Base-by-base conservation (phyloP, 2,329 filamentous ascomycete species). In the Alternaria hordeiaustralica region DNA sequence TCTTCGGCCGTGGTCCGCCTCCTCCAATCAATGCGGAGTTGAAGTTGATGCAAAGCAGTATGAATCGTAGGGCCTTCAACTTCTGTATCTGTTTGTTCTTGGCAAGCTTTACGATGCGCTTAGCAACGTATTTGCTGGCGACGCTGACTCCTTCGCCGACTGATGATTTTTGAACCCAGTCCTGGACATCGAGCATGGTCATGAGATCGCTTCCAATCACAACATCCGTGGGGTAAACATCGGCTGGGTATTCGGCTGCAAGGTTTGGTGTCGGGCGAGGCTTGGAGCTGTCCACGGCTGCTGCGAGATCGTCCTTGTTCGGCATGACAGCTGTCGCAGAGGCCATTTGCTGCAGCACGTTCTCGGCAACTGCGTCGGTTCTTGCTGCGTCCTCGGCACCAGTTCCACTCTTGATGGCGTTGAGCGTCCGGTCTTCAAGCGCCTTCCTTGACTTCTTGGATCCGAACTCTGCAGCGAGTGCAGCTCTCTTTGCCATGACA, bases 371-470 rank as follows among this genome's bases (percentile, higher is more conserved):
- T 75, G 69, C 65, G 18, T 78, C 75, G 53, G 73, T 53, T 1
- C 49, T 53, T 0, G 30, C 49, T 3, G 28, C 49, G 4, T 36
- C 49, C 11, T 53, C 49, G 9, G 30, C 71, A 26, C 69, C 60
- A 41, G 71, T 63, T 53, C 66, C 63, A 18, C 71, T 74, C 26
- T 76, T 75, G 70, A 95, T 93, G 18, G 91, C 90, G 74, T 94
- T 94, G 71, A 92, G 86, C 3, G 89, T 88, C 67, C 87, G 85
- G 60, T 89, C 87, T 26, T 86, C 84, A 70, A 96, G 88, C 1
- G 88, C 90, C 82, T 94, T 95, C 84, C 90, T 91, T 21, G 92
- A 91, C 81, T 94, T 95, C 83, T 92, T 94, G 25, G 92, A 95
- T 78, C 93, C 93, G 74, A 96, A 96, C 30, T 90, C 89, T 71